phyloP scores from a whole-genome alignment of 2,329 filamentous ascomycete genomes.

The Xylariaceae sp. region DNA sequence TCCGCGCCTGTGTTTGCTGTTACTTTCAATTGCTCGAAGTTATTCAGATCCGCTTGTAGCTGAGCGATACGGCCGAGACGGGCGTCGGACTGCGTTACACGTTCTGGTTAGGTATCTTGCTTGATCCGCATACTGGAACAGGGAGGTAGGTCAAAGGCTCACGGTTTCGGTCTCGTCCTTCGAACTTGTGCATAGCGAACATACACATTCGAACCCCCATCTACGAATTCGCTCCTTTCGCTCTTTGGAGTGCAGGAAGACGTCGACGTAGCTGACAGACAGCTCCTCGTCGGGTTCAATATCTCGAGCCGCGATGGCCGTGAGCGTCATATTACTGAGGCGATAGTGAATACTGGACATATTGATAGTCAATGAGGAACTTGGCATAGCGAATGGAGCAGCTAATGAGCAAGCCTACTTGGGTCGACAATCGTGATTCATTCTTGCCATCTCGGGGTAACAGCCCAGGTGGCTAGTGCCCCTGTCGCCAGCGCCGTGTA shows the following conservation, averaged over 20 bases:
- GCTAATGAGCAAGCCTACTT: slow-evolving; percentile 29
- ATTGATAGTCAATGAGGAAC: background rate
- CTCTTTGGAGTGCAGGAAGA: slow-evolving; percentile 23
- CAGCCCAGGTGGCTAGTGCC: slow-evolving; percentile 31
- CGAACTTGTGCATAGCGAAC: slow-evolving; percentile 28
- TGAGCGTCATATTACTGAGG: slow-evolving; percentile 36
- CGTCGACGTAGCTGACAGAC: slow-evolving; percentile 37
- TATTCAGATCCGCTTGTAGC: slow-evolving; percentile 28
- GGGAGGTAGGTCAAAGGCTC: background rate
- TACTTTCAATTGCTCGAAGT: slow-evolving; percentile 20
- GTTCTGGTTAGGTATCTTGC: background rate
- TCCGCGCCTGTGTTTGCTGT: slow-evolving; percentile 29
- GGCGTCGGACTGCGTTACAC: slow-evolving; percentile 30
- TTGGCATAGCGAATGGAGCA: background rate
- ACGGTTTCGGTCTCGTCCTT: slow-evolving; percentile 13
- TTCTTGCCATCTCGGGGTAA: slow-evolving; percentile 34
- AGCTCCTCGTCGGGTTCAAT: slow-evolving; percentile 38
- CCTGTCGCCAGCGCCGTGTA: slow-evolving; percentile 25
- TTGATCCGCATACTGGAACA: background rate
- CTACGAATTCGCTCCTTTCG: slow-evolving; percentile 31
- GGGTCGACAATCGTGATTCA: slow-evolving; percentile 42
- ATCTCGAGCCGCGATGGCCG: slow-evolving; percentile 36
- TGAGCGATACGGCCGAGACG: slow-evolving; percentile 29
- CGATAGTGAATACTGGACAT: slow-evolving; percentile 34
- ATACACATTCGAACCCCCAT: slow-evolving; percentile 39